Base-by-base conservation (phyloP, 2,329 filamentous ascomycete species). In the Claviceps fusiformis region DNA sequence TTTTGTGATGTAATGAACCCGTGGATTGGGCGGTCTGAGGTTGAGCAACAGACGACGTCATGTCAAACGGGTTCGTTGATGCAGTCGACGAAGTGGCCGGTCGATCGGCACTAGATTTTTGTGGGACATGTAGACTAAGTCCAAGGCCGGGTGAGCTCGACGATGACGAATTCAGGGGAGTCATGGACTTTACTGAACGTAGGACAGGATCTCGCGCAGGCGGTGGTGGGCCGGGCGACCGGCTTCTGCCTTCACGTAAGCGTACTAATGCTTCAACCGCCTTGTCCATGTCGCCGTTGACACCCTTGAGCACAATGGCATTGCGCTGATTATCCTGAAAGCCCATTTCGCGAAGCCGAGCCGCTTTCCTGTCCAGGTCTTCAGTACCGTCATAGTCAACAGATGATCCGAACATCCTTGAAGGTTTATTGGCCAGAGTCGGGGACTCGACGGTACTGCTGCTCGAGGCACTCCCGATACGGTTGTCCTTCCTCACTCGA, bases 311-410 rank as follows among this genome's bases (percentile, higher is more conserved):
- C 31, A 96, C 83, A 53, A 86, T 82, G 5, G 82, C 77, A 64
- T 96, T 97, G 57, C 87, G 82, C 62, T 86, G 87, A 46, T 86
- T 83, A 65, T 98, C 90, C 4, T 74, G 75, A 63, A 98, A 98
- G 0, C 93, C 93, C 90, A 97, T 95, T 55, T 96, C 90, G 55
- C 83, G 81, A 56, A 98, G 72, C 53, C 82, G 83, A 3, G 76
- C 75, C 66, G 97, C 70, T 68, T 97, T 97, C 52, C 79, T 76
- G 47, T 95, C 89, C 54, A 84, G 77, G 56, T 83, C 82, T 60
- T 86, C 76, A 50, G 66, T 61, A 27, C 64, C 70, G 53, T 77
- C 75, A 49, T 73, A 70, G 44, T 77, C 79, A 31, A 93, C 74
- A 50, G 80, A 83, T 11, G 83, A 81, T 3, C 87, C 87, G 66